Evolutionary conservation across 2,329 filamentous ascomycete species (phyloP).

Genomic region (Furcasterigmium sp.): DNA sequence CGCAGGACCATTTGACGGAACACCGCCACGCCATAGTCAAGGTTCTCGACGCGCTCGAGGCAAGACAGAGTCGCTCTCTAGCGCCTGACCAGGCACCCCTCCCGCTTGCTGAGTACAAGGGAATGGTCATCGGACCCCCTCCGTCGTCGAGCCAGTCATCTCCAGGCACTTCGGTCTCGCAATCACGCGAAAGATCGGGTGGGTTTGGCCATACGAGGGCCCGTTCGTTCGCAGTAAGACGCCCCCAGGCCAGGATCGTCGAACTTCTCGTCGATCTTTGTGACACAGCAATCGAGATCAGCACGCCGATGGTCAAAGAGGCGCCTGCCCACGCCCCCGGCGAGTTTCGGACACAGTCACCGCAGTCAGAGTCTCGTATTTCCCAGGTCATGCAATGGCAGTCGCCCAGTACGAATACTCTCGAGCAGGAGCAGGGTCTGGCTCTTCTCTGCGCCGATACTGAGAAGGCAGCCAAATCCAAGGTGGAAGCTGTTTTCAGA

Average conservation of each 20-base stretch:
- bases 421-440: conserved; percentile 90
- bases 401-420: conserved; percentile 81
- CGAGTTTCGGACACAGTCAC: conserved; percentile 88
- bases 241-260: conserved; percentile 87
- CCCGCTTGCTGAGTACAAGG: conserved; percentile 78
- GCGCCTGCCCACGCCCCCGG: conserved; percentile 59
- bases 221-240: conserved; percentile 84
- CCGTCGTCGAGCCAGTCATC: conserved; percentile 66
- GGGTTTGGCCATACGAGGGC: conserved; percentile 76
- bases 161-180: conserved; percentile 64
- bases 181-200: conserved; percentile 67
- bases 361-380: conserved; percentile 91
- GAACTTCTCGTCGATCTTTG: conserved; percentile 92
- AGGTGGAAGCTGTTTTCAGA: conserved; percentile 88
- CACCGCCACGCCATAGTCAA: conserved; percentile 93
- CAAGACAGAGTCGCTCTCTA: conserved; percentile 61
- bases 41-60: conserved; percentile 87
- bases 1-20: conserved; percentile 86
- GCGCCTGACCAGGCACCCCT: conserved; percentile 46
- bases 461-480: conserved; percentile 74
- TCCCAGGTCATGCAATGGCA: conserved; percentile 96
- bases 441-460: conserved; percentile 87
- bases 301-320: conserved; percentile 88
- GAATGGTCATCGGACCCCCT: conserved; percentile 73
- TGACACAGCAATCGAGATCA: conserved; percentile 93